Percentiles rank a stretch among this genome's conserved stretches.
Conservation (phyloP, 495 filamentous ascomycete species). For the Trichoderma erinaceum region DNA sequence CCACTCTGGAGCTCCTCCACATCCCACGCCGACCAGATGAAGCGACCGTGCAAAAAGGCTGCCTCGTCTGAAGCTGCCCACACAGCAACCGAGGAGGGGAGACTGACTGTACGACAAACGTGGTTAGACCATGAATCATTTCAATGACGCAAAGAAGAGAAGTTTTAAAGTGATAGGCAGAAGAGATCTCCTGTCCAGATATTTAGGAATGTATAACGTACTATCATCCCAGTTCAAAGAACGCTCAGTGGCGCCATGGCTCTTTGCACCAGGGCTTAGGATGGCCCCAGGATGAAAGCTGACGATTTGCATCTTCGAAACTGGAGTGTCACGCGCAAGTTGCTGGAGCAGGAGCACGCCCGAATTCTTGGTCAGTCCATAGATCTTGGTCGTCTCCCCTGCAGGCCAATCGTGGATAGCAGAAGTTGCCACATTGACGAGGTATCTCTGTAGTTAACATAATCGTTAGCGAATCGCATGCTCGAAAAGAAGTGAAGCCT, state of each 20-base stretch:
- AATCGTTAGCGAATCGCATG: not conserved
- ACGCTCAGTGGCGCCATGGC: slow-evolving; percentile 20
- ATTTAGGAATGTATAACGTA: slow-evolving; percentile 21
- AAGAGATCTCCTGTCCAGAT: not conserved
- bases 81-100: slow-evolving; percentile 44
- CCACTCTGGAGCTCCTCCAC: slow-evolving; percentile 42
- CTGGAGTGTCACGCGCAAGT: slow-evolving; percentile 28
- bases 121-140: not conserved
- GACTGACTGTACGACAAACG: slow-evolving; percentile 24
- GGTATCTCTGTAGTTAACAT: slow-evolving; percentile 19
- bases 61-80: slow-evolving; percentile 46
- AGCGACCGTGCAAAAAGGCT: slow-evolving; percentile 44
- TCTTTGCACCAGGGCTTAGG: slow-evolving; percentile 25
- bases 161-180: not conserved
- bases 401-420: slow-evolving; percentile 23
- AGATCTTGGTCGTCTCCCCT: slow-evolving; percentile 19
- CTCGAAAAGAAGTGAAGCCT: not conserved
- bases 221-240: slow-evolving; percentile 31
- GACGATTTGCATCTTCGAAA: slow-evolving; percentile 36
- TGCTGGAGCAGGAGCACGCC: slow-evolving; percentile 32
- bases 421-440: slow-evolving; percentile 33
- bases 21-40: slow-evolving; percentile 48
- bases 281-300: slow-evolving; percentile 41
- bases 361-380: slow-evolving; percentile 37
- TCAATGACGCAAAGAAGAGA: not conserved